Percentiles rank a stretch among this genome's conserved stretches.
Conservation (phyloP, 2,329 filamentous ascomycete genomes). For the Dendrostoma leiphaemia region DNA sequence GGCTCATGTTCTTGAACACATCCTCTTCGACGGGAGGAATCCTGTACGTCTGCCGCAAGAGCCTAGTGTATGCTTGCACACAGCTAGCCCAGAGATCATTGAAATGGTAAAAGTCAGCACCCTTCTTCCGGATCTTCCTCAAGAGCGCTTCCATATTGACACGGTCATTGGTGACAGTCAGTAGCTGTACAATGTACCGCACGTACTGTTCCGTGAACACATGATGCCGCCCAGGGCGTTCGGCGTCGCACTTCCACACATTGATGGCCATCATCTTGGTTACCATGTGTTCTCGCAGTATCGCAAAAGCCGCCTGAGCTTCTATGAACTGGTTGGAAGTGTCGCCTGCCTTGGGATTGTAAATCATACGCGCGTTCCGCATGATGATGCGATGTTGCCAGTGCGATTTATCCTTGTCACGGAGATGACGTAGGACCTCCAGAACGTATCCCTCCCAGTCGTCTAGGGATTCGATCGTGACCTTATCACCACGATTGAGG, state of each 20-base stretch:
- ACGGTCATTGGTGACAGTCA: conserved; percentile 74
- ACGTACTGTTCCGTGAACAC: conserved; percentile 89
- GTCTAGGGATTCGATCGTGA: conserved; percentile 56
- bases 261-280: conserved; percentile 95
- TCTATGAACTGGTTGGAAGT: conserved; percentile 52
- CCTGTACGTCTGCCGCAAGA: conserved; percentile 49
- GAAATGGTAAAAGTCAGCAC: conserved; percentile 70
- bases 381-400: conserved; percentile 94
- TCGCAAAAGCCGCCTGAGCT: conserved; percentile 75
- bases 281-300: conserved; percentile 72
- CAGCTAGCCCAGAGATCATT: conserved; percentile 58
- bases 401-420: conserved; percentile 81
- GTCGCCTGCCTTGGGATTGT: conserved; percentile 38
- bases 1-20: conserved; percentile 50
- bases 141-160: conserved; percentile 74
- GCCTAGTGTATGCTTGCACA: conserved; percentile 50
- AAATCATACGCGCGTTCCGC: conserved; percentile 61
- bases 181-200: conserved; percentile 72
- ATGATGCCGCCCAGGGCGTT: conserved; percentile 80
- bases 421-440: conserved; percentile 47
- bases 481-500: conserved; percentile 45
- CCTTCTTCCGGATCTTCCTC: conserved; percentile 76
- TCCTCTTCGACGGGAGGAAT: conserved; percentile 49
- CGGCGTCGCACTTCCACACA: conserved; percentile 91
- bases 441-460: conserved; percentile 59